Base-by-base conservation (phyloP, 2,329 filamentous ascomycete genomes). In the Xylogone sp. region DNA sequence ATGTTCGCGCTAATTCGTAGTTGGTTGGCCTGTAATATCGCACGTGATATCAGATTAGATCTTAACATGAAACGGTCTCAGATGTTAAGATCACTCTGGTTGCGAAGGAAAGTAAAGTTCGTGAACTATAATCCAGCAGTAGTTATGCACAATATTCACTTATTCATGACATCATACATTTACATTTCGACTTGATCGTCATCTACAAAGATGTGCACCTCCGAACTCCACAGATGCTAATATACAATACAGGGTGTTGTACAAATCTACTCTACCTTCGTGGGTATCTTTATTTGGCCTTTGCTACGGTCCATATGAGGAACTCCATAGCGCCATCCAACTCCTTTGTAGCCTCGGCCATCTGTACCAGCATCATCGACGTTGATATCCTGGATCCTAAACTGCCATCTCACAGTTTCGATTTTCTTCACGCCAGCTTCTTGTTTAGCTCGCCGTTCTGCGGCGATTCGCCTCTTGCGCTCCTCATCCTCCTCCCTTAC, bases 271-370 rank as follows among this genome's bases (percentile, higher is more conserved):
- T 52, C 56, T 50, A 86, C 81, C 49, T 74, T 78, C 31, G 78
- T 85, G 20, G 84, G 84, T 63, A 87, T 87, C 76, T 87, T 87
- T 70, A 85, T 69, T 64, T 78, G 63, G n/a, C 81, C 83, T 59
- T 77, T 79, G 69, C 77, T 80, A 51, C 84, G 76, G 63, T 88
- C 84, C 62, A 81, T 74, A 56, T 75, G 73, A 10, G 84, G 84
- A 54, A 76, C 76, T 54, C 84, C 84, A 59, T 88, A 88, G 53
- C 82, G 72, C 76, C 78, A 83, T 19, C 84, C 84, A 2, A 80
- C 75, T 12, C 72, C 82, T 21, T 66, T 68, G 31, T 70, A 68
- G 3, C 75, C 71, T 53, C 78, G 75, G 20, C 83, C 83, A 46
- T 75, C 68, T 20, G 67, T 69, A 27, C 83, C 83, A 2, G 76